These are phyloP conservation scores for Trichosanthes truncata DNA, from an alignment of 306 rosid genomes.

Conservation along the genomic window DNA sequence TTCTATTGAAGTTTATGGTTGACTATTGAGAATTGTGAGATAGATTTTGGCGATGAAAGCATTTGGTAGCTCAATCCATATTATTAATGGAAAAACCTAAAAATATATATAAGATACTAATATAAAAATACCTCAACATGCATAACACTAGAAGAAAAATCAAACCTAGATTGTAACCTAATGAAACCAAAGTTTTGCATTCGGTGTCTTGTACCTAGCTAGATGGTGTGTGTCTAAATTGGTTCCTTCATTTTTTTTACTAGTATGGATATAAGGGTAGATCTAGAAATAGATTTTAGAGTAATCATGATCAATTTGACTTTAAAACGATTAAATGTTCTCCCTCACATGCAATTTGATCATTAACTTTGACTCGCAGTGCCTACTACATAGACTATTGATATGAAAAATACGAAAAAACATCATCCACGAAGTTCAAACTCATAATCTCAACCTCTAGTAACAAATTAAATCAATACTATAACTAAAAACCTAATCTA, in stretches of 20 bases:
- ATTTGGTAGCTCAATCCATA: not conserved
- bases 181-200: not conserved
- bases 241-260: not conserved
- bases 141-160: not conserved
- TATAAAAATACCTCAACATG: not conserved
- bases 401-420: not conserved
- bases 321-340: not conserved
- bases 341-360: not conserved
- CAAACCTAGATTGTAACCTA: not conserved
- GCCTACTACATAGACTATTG: not conserved
- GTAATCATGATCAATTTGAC: not conserved
- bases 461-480: not conserved
- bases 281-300: not conserved
- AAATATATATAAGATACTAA: not conserved
- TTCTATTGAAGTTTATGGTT: not conserved
- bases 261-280: not conserved
- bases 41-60: not conserved
- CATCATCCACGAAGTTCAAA: not conserved
- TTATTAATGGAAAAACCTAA: not conserved
- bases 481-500: not conserved
- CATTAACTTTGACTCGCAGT: not conserved
- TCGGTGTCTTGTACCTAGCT: not conserved
- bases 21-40: not conserved
- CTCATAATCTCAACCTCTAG: not conserved
- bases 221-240: not conserved